Evolutionary conservation across 257 asterid genomes (phyloP).

Genomic region (Solanum chmielewskii): DNA sequence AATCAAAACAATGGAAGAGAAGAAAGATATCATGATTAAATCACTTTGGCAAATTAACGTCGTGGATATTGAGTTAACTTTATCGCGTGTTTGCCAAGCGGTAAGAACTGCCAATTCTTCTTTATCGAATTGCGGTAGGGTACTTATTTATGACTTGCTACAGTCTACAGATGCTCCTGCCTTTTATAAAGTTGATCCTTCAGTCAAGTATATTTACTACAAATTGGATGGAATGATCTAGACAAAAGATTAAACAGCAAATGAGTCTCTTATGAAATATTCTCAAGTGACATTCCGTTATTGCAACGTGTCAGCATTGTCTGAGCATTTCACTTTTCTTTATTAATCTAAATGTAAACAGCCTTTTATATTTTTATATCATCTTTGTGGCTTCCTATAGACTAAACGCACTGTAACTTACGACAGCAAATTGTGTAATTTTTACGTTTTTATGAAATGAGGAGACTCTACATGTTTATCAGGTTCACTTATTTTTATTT

Average conservation of each 20-base stretch:
- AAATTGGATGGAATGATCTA: not conserved
- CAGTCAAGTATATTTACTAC: not conserved
- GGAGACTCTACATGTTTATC: not conserved
- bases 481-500: not conserved
- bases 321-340: not conserved
- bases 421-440: not conserved
- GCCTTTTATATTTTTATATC: not conserved
- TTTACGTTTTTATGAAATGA: not conserved
- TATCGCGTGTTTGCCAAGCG: constrained; percentile 62
- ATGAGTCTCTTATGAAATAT: not conserved
- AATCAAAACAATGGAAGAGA: constrained; percentile 36
- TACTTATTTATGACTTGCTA: not conserved
- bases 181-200: not conserved
- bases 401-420: not conserved
- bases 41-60: constrained; percentile 80
- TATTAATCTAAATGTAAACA: not conserved
- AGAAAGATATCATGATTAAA: constrained; percentile 49
- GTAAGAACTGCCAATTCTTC: constrained; percentile 25
- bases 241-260: not conserved
- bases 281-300: not conserved
- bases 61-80: constrained; percentile 67
- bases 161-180: not conserved
- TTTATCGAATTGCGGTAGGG: not conserved
- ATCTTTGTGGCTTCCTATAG: not conserved
- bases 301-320: not conserved